Conservation (phyloP, 768 basidiomycete species). For the Termitomyces sp. region DNA sequence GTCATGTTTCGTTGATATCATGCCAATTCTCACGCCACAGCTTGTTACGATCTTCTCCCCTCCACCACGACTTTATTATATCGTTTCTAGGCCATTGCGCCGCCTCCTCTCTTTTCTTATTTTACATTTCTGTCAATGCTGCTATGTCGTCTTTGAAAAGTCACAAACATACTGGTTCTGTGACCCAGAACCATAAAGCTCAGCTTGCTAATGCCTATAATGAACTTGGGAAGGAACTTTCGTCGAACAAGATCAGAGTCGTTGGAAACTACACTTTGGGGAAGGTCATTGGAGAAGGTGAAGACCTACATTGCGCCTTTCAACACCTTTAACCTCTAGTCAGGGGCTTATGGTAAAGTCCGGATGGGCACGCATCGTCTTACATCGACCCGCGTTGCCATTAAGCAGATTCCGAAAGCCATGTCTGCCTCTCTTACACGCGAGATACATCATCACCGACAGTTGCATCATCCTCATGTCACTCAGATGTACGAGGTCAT, state of each 20-base stretch:
- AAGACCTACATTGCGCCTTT: constrained; percentile 17
- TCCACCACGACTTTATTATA: constrained; percentile 1
- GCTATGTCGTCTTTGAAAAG: constrained; percentile 44
- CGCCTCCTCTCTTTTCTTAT: constrained; percentile 30
- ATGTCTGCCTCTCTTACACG: constrained; percentile 89
- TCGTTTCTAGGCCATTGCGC: constrained; percentile 23
- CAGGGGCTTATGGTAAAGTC: constrained; percentile 95
- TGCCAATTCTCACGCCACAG: constrained; percentile 13
- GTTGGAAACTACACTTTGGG: constrained; percentile 94
- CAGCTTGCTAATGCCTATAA: constrained; percentile 95
- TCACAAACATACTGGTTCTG: constrained; percentile 57
- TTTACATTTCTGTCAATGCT: constrained; percentile 28
- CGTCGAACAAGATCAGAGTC: constrained; percentile 84
- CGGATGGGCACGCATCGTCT: constrained; percentile 91
- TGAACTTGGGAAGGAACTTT: constrained; percentile 93
- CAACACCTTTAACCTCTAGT: constrained; percentile 3
- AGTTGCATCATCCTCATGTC: constrained; percentile 92
- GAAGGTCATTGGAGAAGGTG: constrained; percentile 93
- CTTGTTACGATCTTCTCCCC: not conserved
- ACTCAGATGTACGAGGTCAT: constrained; percentile 97
- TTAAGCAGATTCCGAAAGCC: constrained; percentile 97
- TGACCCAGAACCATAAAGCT: constrained; percentile 74
- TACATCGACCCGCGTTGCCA: constrained; percentile 86
- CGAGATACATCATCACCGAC: constrained; percentile 97
- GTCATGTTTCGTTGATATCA: not conserved